Conservation (phyloP, 164 flowering plant species). For the Vitis vinifera region DNA sequence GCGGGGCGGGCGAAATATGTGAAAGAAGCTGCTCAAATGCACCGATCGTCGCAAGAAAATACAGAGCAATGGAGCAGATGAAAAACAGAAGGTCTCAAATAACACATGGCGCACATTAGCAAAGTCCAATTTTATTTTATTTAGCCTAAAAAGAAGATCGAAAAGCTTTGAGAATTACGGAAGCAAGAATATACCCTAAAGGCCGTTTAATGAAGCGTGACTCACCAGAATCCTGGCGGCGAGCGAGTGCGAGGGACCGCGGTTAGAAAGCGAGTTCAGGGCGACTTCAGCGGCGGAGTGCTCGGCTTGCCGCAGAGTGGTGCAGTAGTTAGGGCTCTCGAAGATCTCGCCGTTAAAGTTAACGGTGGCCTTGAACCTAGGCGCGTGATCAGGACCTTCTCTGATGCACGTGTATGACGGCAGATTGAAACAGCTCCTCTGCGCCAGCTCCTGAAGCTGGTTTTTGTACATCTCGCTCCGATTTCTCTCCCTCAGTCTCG, state of each 20-base stretch:
- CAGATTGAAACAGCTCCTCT: slow-evolving; percentile 96
- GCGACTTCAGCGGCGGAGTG: slow-evolving; percentile 99
- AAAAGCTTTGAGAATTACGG: not conserved
- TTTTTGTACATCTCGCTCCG: slow-evolving; percentile 77
- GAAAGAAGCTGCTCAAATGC: not conserved
- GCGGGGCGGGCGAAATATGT: not conserved
- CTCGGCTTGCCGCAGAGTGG: slow-evolving; percentile 96
- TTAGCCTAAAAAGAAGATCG: too few species aligned
- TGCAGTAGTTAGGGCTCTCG: slow-evolving; percentile 79
- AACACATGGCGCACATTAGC: slow-evolving; percentile 6
- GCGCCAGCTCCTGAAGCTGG: slow-evolving; percentile 99
- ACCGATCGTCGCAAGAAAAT: too few species aligned
- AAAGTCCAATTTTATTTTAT: slow-evolving; percentile 1
- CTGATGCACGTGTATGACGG: slow-evolving; percentile 88
- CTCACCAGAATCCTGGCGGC: slow-evolving; percentile 90
- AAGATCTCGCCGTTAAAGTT: slow-evolving; percentile 93
- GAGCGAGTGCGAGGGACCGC: slow-evolving; percentile 88
- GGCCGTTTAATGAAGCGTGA: not conserved
- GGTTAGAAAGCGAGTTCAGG: slow-evolving; percentile 69
- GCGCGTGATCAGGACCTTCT: slow-evolving; percentile 99
- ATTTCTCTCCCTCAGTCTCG: slow-evolving; percentile 12
- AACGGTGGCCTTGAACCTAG: slow-evolving; percentile 90
- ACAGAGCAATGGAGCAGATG: too few species aligned
- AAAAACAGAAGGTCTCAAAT: not conserved
- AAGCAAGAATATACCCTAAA: slow-evolving; percentile 3